These are phyloP conservation scores for Cytospora schulzeri DNA, from an alignment of 2,329 filamentous ascomycete genomes.

Conservation along the genomic window DNA sequence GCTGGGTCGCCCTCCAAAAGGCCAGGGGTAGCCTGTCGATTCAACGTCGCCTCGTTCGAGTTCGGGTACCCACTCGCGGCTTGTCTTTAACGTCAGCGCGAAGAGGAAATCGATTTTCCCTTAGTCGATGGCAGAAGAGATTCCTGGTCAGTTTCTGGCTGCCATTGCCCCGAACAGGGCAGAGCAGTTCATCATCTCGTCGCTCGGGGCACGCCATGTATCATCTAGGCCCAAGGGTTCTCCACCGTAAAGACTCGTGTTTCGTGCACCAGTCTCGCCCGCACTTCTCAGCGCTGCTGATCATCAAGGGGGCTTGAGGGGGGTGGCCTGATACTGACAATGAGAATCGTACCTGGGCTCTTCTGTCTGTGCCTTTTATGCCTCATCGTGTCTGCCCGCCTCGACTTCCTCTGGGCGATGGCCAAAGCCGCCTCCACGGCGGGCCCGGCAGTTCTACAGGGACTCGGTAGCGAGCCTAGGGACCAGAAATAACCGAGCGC, in stretches of 20 bases:
- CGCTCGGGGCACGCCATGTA: neutral
- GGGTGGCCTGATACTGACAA: neutral
- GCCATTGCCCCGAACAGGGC: neutral
- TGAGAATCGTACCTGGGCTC: neutral
- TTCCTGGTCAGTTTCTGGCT: neutral
- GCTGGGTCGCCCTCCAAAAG: neutral
- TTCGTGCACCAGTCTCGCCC: neutral
- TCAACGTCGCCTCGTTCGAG: slow-evolving; percentile 13
- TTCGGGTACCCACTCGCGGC: slow-evolving; percentile 15
- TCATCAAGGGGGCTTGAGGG: neutral
- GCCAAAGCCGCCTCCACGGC: neutral
- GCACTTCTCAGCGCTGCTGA: neutral
- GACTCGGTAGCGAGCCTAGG: neutral
- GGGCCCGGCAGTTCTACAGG: neutral
- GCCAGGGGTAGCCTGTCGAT: slow-evolving; percentile 18
- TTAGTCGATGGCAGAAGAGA: neutral
- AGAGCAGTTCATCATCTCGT: neutral
- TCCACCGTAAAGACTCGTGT: neutral
- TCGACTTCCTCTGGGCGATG: neutral
- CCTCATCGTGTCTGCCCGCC: neutral
- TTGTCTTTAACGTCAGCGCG: slow-evolving; percentile 14
- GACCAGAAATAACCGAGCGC: neutral
- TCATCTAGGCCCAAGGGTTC: neutral
- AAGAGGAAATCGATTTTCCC: neutral
- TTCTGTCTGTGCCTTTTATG: neutral